phyloP scores from a whole-genome alignment of 345 rosid genomes.

The Brassica carinata region DNA sequence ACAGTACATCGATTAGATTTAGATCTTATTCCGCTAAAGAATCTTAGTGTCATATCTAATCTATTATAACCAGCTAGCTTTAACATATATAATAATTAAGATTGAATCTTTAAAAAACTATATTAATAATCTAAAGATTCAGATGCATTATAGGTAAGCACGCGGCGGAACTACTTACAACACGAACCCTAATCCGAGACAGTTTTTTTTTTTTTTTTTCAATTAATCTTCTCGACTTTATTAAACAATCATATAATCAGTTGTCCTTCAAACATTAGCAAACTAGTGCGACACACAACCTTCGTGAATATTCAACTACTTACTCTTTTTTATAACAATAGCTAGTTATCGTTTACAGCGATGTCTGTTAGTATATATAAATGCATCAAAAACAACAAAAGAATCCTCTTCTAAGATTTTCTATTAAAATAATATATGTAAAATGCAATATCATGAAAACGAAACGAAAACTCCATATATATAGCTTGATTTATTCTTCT shows the following conservation, averaged over 20 bases:
- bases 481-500: background rate
- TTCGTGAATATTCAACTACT: slow-evolving; percentile 34
- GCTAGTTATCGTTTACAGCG: slow-evolving; percentile 38
- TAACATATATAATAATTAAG: slow-evolving; percentile 14
- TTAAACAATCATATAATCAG: slow-evolving; percentile 19
- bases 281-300: slow-evolving; percentile 41
- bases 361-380: slow-evolving; percentile 13
- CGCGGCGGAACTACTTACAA: slow-evolving; percentile 41
- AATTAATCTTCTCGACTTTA: slow-evolving; percentile 37
- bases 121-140: slow-evolving; percentile 34
- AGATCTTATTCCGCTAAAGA: slow-evolving; percentile 20
- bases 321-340: slow-evolving; percentile 18
- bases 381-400: slow-evolving; percentile 34
- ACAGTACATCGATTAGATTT: slow-evolving; percentile 25
- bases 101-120: slow-evolving; percentile 26
- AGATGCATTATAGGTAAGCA: slow-evolving; percentile 45
- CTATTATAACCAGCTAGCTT: slow-evolving; percentile 27
- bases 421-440: background rate
- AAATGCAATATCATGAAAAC: background rate
- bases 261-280: slow-evolving; percentile 27
- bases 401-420: slow-evolving; percentile 24
- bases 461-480: slow-evolving; percentile 2
- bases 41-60: slow-evolving; percentile 20
- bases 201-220: too few species aligned
- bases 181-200: slow-evolving; percentile 46